Percentiles rank a stretch among this genome's conserved stretches.
These are phyloP conservation scores for Aspergillus leporis DNA, from an alignment of 495 filamentous ascomycete genomes.

Conservation along the genomic window DNA sequence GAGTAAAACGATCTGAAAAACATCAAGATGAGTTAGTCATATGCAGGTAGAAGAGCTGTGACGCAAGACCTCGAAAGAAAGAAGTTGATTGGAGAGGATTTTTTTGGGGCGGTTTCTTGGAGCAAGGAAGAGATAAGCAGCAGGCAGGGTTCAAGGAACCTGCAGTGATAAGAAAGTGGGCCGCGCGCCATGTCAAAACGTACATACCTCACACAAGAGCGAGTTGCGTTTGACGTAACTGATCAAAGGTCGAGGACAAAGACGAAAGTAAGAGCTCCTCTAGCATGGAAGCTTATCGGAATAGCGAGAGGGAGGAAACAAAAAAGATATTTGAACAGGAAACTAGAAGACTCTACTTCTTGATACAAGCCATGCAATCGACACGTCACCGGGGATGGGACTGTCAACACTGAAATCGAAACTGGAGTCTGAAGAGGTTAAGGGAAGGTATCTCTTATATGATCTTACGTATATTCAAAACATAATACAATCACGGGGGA, in stretches of 20 bases:
- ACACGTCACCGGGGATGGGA: conserved; percentile 9
- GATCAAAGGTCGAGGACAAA: neutral
- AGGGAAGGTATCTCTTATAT: conserved; percentile 1
- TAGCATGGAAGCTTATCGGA: conserved; percentile 18
- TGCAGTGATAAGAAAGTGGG: neutral
- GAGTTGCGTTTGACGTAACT: neutral
- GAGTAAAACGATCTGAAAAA: neutral
- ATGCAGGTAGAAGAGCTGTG: neutral
- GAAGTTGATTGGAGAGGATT: neutral
- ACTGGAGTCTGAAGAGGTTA: neutral
- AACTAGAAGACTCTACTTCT: conserved; percentile 1
- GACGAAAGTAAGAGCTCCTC: neutral
- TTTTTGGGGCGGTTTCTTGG: neutral
- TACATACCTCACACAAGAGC: neutral
- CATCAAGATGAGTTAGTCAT: neutral
- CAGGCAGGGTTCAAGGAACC: neutral
- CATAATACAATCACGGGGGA: neutral
- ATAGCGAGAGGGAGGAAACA: neutral
- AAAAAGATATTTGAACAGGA: too few species aligned
- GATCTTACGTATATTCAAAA: neutral
- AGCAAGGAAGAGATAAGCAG: neutral
- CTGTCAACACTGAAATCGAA: neutral
- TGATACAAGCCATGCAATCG: conserved; percentile 14
- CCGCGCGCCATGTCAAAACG: neutral
- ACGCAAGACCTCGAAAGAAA: neutral